Conservation (phyloP, 371 early-diverging fungal species). For the Apophysomyces sp. region DNA sequence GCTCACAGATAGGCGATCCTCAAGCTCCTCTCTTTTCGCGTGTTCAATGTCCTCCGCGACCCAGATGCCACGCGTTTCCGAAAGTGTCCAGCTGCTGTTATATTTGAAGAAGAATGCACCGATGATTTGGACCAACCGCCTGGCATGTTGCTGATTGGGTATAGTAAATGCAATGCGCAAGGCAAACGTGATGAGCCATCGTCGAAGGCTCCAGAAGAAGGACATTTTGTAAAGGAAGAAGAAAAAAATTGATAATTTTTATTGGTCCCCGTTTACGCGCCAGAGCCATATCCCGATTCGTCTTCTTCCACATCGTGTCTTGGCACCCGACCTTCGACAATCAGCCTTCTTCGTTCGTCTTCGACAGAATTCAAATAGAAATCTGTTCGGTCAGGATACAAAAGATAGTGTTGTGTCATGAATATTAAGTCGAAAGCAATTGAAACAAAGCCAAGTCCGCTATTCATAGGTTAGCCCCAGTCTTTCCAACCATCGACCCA, state of each 20-base stretch:
- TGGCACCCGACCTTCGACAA: conserved; percentile 39
- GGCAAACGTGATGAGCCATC: conserved; percentile 13
- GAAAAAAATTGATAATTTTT: neutral
- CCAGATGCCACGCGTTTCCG: conserved; percentile 22
- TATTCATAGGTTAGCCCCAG: conserved; percentile 7
- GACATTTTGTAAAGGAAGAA: neutral
- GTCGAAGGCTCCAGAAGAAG: conserved; percentile 14
- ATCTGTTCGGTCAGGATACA: conserved; percentile 59
- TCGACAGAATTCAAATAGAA: conserved; percentile 39
- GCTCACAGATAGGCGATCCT: conserved; percentile 28
- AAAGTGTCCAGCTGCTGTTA: conserved; percentile 7
- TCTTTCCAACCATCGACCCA: neutral
- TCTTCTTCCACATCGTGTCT: conserved; percentile 12
- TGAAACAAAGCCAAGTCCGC: conserved; percentile 76
- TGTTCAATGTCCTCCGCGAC: conserved; percentile 30
- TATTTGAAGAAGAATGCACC: conserved; percentile 6
- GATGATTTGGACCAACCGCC: conserved; percentile 6
- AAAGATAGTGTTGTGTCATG: conserved; percentile 81
- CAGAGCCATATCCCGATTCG: neutral
- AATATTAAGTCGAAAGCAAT: conserved; percentile 85
- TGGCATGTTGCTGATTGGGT: conserved; percentile 1
- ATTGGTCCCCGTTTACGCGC: neutral
- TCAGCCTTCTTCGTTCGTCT: conserved; percentile 38
- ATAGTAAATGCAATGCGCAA: conserved; percentile 12
- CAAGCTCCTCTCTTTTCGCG: conserved; percentile 34